Conservation (phyloP, 2,329 filamentous ascomycete species). For the Arthrocladium fulminans region DNA sequence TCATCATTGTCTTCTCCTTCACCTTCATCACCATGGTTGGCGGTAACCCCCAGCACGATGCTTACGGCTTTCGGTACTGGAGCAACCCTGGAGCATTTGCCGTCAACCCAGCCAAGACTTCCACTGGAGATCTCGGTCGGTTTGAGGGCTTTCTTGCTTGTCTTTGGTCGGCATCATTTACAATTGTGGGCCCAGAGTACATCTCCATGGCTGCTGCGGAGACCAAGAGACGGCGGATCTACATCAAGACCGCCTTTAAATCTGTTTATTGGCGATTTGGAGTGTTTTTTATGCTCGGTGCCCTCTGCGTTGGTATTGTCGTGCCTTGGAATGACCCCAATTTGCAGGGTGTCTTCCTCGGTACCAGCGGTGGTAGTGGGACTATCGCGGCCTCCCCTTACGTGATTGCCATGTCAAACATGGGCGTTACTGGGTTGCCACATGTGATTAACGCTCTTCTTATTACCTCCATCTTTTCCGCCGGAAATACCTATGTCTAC, state of each 20-base stretch:
- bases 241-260: constrained; percentile 67
- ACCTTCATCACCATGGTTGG: constrained; percentile 78
- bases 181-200: constrained; percentile 59
- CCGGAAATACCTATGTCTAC: not conserved
- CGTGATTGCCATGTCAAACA: constrained; percentile 56
- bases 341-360: constrained; percentile 57
- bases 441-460: constrained; percentile 67
- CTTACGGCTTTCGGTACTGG: constrained; percentile 66
- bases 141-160: constrained; percentile 70
- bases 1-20: constrained; percentile 62
- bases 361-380: constrained; percentile 51
- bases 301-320: constrained; percentile 61
- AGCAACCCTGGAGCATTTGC: constrained; percentile 35
- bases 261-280: constrained; percentile 70
- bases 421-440: constrained; percentile 55
- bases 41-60: constrained; percentile 63
- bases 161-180: constrained; percentile 61
- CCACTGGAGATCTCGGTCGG: constrained; percentile 47
- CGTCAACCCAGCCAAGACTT: not conserved
- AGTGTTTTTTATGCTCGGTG: constrained; percentile 65
- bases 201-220: constrained; percentile 58
- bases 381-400: constrained; percentile 62
- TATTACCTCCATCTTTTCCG: constrained; percentile 39
- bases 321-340: constrained; percentile 34
- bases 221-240: constrained; percentile 58